These are phyloP conservation scores for Ogataea angusta DNA, from an alignment of 805 yeast species.

Conservation along the genomic window DNA sequence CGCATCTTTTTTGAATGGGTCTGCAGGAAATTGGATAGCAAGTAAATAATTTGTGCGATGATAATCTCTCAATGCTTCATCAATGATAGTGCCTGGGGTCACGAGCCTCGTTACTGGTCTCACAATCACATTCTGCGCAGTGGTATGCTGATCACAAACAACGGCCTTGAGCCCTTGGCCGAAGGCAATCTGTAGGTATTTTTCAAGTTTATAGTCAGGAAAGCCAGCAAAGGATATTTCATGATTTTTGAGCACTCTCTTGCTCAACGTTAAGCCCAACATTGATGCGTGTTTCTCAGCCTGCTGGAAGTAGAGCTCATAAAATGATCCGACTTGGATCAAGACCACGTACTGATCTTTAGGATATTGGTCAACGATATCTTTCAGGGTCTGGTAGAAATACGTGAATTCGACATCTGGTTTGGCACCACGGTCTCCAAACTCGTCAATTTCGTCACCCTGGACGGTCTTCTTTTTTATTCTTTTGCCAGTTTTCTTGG, in stretches of 20 bases:
- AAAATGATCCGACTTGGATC: constrained; percentile 84
- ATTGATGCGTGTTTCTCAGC: constrained; percentile 71
- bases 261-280: constrained; percentile 70
- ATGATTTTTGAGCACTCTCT: constrained; percentile 42
- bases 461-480: neutral
- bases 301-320: constrained; percentile 85
- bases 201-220: constrained; percentile 66
- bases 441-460: constrained; percentile 10
- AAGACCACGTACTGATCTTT: constrained; percentile 48
- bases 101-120: constrained; percentile 77
- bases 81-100: constrained; percentile 90
- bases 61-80: constrained; percentile 76
- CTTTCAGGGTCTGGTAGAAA: constrained; percentile 31
- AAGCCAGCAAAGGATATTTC: constrained; percentile 87
- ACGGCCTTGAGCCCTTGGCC: constrained; percentile 72
- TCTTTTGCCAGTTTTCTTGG: neutral
- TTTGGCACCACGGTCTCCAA: constrained; percentile 20
- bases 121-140: constrained; percentile 38
- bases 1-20: constrained; percentile 35
- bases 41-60: constrained; percentile 68
- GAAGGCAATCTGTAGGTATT: constrained; percentile 72
- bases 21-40: constrained; percentile 59
- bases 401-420: constrained; percentile 24
- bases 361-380: constrained; percentile 25
- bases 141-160: constrained; percentile 64